phyloP scores from a whole-genome alignment of 129 eudicot species.

The Logfia minima region DNA sequence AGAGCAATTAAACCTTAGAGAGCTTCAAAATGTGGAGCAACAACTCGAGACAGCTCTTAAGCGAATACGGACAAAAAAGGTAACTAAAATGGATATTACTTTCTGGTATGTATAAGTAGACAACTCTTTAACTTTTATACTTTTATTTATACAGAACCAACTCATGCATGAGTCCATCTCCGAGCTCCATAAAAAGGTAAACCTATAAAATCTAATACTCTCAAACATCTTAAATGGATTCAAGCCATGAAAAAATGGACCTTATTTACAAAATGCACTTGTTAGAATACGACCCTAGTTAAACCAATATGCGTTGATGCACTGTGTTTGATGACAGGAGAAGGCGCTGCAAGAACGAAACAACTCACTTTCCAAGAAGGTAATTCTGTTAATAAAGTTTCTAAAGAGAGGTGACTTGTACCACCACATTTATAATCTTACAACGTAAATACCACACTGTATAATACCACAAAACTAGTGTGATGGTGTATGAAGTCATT shows the following conservation, averaged over 20 bases:
- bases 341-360: constrained; percentile 63
- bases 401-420: not conserved
- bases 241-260: not conserved
- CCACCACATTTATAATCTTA: not conserved
- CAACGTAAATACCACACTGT: too few relatives aligned
- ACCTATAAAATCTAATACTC: not conserved
- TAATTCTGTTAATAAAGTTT: constrained; percentile 2
- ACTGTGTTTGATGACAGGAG: constrained; percentile 48
- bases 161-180: constrained; percentile 77
- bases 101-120: not conserved
- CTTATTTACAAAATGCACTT: not conserved
- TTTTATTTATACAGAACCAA: constrained; percentile 61
- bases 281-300: too few relatives aligned
- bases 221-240: not conserved
- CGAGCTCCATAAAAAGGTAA: constrained; percentile 84
- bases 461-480: too few relatives aligned
- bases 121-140: not conserved
- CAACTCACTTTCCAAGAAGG: constrained; percentile 63
- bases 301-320: not conserved
- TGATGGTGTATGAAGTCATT: not conserved
- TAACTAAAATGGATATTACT: constrained; percentile 8
- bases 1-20: constrained; percentile 55
- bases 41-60: constrained; percentile 73
- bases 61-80: constrained; percentile 62
- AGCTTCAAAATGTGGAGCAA: constrained; percentile 80